Conservation (phyloP, 768 basidiomycete genomes). For the Gloeopeniophorella convolvens region DNA sequence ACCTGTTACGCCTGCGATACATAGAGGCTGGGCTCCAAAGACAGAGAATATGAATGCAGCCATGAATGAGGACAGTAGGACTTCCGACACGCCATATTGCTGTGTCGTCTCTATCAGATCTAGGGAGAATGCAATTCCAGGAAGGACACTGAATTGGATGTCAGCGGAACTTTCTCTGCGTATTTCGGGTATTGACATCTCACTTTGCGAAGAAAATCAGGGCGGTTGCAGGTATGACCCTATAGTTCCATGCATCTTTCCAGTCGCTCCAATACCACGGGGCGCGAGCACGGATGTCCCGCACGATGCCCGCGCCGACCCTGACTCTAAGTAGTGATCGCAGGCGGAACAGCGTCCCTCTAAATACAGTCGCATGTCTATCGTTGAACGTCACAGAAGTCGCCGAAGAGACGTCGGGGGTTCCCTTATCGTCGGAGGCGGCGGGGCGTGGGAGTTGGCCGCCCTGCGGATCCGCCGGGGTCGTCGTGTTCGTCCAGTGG, state of each 20-base stretch:
- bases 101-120: constrained; percentile 88
- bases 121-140: constrained; percentile 87
- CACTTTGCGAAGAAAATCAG: constrained; percentile 85
- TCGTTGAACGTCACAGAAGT: too few species aligned
- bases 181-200: too few species aligned
- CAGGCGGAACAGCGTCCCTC: neutral
- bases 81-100: constrained; percentile 86
- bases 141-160: constrained; percentile 52
- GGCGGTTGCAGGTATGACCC: constrained; percentile 80
- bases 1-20: constrained; percentile 90
- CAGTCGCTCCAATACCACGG: constrained; percentile 87
- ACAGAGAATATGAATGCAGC: constrained; percentile 83
- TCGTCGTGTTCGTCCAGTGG: too few species aligned
- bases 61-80: constrained; percentile 79
- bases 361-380: too few species aligned
- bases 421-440: too few species aligned
- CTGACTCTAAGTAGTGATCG: neutral
- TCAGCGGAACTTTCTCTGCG: too few species aligned
- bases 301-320: constrained; percentile 13
- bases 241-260: constrained; percentile 88
- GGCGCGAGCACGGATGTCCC: constrained; percentile 62
- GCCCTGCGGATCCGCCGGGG: too few species aligned
- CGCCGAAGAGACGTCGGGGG: too few species aligned
- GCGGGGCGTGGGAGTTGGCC: too few species aligned
- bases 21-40: constrained; percentile 85